A percentile compares a stretch with the other conserved stretches of the same genome.
Conservation (phyloP, 176 grass and related monocot species). For the Carex cristatella region DNA sequence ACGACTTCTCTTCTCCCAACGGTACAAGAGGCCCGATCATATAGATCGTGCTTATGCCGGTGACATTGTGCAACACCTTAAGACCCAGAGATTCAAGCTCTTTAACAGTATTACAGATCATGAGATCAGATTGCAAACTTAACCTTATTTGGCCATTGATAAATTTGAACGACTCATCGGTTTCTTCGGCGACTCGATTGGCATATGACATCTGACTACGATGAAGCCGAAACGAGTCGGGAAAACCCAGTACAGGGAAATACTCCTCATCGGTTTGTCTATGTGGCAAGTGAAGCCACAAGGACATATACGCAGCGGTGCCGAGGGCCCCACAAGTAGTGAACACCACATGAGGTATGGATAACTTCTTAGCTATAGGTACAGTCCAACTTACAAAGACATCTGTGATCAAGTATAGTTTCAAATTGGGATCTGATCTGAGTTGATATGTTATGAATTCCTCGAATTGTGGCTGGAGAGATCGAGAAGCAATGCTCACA, state of each 20-base stretch:
- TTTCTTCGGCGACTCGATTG: not conserved
- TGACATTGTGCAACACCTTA: slow-evolving; percentile 1
- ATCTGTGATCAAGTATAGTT: slow-evolving; percentile 40
- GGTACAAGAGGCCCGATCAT: slow-evolving; percentile 32
- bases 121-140: not conserved
- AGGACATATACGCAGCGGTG: slow-evolving; percentile 20
- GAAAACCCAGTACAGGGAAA: slow-evolving; percentile 10
- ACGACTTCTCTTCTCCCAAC: not conserved
- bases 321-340: slow-evolving; percentile 32
- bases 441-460: slow-evolving; percentile 9
- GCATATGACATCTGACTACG: not conserved
- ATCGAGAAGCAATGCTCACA: not conserved
- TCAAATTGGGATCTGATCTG: not conserved
- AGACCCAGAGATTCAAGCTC: slow-evolving; percentile 12
- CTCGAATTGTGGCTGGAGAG: slow-evolving; percentile 27
- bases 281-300: slow-evolving; percentile 31
- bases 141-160: not conserved
- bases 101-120: slow-evolving; percentile 17
- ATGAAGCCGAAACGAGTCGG: slow-evolving; percentile 1
- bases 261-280: slow-evolving; percentile 24
- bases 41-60: slow-evolving; percentile 18
- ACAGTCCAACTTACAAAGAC: slow-evolving; percentile 40
- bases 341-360: slow-evolving; percentile 34
- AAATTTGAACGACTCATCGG: not conserved
- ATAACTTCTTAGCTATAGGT: slow-evolving; percentile 14